phyloP scores from a whole-genome alignment of 805 yeast species.

The Cephaloascus albidus region DNA sequence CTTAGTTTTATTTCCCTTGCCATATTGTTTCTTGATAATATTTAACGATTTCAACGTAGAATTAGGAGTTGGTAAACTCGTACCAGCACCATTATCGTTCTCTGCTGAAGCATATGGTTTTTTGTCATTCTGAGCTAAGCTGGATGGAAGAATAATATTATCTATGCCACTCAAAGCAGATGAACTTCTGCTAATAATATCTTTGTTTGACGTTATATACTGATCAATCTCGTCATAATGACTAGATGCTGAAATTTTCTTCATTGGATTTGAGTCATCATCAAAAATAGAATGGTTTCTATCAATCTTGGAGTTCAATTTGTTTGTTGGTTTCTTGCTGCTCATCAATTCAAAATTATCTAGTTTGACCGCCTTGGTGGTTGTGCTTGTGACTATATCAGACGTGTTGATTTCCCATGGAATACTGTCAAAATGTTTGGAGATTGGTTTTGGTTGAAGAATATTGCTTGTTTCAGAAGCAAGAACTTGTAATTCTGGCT shows the following conservation, averaged over 20 bases:
- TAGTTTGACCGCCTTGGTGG: not conserved
- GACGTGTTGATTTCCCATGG: not conserved
- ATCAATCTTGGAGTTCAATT: not conserved
- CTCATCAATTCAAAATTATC: not conserved
- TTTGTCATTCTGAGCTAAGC: not conserved
- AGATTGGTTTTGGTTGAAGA: too few relatives aligned
- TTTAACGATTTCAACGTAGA: not conserved
- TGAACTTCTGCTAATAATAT: not conserved
- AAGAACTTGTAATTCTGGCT: too few relatives aligned
- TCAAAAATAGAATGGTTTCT: too few relatives aligned
- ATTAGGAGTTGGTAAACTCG: not conserved
- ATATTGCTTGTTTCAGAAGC: too few relatives aligned
- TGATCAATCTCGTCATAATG: not conserved
- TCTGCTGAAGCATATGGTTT: not conserved
- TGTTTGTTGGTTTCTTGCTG: not conserved
- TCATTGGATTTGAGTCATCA: not conserved
- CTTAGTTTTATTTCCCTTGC: not conserved
- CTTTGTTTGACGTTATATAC: not conserved
- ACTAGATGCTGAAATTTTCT: too few relatives aligned
- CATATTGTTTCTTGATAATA: not conserved
- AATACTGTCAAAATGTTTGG: too few relatives aligned
- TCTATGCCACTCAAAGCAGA: not conserved
- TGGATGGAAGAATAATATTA: not conserved
- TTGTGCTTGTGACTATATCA: not conserved
- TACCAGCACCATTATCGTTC: not conserved